Conservation (phyloP, 768 basidiomycete species). For the Sistotremastrum niveocremeum region DNA sequence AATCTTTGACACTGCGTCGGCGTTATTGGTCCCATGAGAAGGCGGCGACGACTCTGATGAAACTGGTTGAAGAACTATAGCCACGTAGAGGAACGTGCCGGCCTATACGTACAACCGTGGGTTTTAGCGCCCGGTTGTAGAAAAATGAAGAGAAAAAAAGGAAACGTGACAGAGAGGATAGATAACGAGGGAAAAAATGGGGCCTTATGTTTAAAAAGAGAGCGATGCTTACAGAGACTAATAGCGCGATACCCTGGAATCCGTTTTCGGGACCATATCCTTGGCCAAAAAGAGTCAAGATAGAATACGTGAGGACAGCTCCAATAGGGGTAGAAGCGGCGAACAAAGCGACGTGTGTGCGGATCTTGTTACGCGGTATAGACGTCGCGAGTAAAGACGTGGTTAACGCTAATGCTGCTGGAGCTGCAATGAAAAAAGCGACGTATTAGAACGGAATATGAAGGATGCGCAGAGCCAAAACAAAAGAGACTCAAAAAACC, state of each 20-base stretch:
- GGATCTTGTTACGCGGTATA: constrained; percentile 56
- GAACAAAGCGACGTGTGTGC: constrained; percentile 65
- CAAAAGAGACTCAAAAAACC: background rate
- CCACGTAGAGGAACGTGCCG: constrained; percentile 90
- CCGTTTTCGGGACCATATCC: constrained; percentile 24
- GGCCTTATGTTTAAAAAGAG: too few relatives aligned
- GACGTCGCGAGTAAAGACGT: constrained; percentile 69
- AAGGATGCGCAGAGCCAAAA: background rate
- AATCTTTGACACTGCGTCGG: constrained; percentile 28
- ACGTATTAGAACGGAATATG: background rate
- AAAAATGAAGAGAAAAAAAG: background rate
- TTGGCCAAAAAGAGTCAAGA: constrained; percentile 43
- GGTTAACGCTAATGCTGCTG: constrained; percentile 81
- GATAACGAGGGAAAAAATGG: too few relatives aligned
- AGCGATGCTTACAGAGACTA: constrained; percentile 61
- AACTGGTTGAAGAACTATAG: constrained; percentile 74
- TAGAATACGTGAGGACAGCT: constrained; percentile 60
- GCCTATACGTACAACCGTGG: constrained; percentile 33
- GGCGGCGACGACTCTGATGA: constrained; percentile 29
- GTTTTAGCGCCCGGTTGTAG: too few relatives aligned
- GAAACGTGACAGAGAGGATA: constrained; percentile 2
- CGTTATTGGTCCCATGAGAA: constrained; percentile 17
- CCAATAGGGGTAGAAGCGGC: constrained; percentile 73
- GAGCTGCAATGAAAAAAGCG: constrained; percentile 35
- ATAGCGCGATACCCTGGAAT: constrained; percentile 65